Conservation (phyloP, 192 early-diverging fungal genomes). For the Bifiguratus adelaidae region DNA sequence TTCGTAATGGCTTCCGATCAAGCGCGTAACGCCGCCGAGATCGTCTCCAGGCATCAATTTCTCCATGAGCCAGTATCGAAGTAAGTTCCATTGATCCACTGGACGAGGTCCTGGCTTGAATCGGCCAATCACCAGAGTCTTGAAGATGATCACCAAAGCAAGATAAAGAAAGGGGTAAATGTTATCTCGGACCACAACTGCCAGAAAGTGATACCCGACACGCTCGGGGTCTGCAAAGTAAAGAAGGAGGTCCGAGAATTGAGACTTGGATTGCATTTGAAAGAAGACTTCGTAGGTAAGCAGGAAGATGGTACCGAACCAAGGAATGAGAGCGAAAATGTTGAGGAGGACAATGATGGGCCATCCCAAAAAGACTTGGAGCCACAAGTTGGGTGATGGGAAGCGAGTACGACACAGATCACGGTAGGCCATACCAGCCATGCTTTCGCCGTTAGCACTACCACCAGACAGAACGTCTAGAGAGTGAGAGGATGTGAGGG, state of each 20-base stretch:
- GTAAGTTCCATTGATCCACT: neutral
- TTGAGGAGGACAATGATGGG: conserved; percentile 14
- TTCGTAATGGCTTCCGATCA: conserved; percentile 32
- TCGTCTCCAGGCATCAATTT: conserved; percentile 13
- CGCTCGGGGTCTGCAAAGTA: conserved; percentile 21
- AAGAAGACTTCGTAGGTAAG: conserved; percentile 17
- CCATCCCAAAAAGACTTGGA: conserved; percentile 11
- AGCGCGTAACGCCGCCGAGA: conserved; percentile 18
- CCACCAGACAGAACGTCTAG: conserved; percentile 14
- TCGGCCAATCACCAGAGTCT: conserved; percentile 14
- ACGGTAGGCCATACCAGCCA: conserved; percentile 5
- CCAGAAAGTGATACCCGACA: conserved; percentile 21
- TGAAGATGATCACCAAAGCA: conserved; percentile 11
- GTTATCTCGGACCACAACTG: conserved; percentile 6
- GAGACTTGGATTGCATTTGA: conserved; percentile 10
- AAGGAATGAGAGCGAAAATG: conserved; percentile 19
- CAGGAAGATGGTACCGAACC: conserved; percentile 18
- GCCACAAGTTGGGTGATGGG: conserved; percentile 8
- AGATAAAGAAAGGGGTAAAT: conserved; percentile 19
- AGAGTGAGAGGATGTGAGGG: conserved; percentile 23
- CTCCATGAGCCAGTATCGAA: conserved; percentile 22
- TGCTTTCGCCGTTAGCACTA: conserved; percentile 6
- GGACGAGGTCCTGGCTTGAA: conserved; percentile 11
- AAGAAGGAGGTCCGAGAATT: conserved; percentile 15
- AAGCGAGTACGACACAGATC: conserved; percentile 11